These are phyloP conservation scores for Cudoniella acicularis DNA, from an alignment of 495 filamentous ascomycete genomes.

Conservation along the genomic window DNA sequence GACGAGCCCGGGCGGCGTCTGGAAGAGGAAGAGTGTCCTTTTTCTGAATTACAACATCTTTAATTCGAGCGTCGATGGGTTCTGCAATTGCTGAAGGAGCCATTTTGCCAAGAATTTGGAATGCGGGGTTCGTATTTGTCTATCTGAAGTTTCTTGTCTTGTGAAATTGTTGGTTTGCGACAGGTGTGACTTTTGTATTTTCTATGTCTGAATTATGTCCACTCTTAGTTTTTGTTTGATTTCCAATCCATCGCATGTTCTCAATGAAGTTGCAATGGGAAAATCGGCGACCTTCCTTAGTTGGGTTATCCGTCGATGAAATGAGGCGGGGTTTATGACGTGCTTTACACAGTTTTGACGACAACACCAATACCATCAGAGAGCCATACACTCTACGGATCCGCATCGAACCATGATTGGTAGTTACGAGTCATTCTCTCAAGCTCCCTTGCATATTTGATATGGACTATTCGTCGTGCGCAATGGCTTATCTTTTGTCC, in stretches of 20 bases:
- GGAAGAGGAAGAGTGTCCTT: slow-evolving; percentile 62
- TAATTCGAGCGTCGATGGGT: slow-evolving; percentile 56
- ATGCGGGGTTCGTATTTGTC: not conserved
- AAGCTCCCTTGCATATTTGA: not conserved
- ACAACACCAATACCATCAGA: not conserved
- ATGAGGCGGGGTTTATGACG: slow-evolving; percentile 16
- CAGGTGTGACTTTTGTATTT: not conserved
- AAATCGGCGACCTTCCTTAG: not conserved
- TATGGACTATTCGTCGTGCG: not conserved
- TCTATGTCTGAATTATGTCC: not conserved
- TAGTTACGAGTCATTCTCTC: not conserved
- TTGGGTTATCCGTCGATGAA: not conserved
- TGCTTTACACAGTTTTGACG: slow-evolving; percentile 1
- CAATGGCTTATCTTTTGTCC: not conserved
- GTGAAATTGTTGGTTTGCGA: not conserved
- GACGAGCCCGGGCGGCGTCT: slow-evolving; percentile 44
- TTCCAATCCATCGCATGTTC: slow-evolving; percentile 4
- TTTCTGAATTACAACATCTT: slow-evolving; percentile 53
- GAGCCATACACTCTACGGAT: not conserved
- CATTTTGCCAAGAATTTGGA: slow-evolving; percentile 17
- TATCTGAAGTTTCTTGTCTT: not conserved
- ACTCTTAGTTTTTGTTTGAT: slow-evolving; percentile 3
- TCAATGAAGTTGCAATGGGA: not conserved
- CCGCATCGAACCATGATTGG: not conserved
- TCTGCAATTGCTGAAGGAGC: slow-evolving; percentile 29